phyloP scores from a whole-genome alignment of 2,329 filamentous ascomycete species.

The Ramichloridium luteum region DNA sequence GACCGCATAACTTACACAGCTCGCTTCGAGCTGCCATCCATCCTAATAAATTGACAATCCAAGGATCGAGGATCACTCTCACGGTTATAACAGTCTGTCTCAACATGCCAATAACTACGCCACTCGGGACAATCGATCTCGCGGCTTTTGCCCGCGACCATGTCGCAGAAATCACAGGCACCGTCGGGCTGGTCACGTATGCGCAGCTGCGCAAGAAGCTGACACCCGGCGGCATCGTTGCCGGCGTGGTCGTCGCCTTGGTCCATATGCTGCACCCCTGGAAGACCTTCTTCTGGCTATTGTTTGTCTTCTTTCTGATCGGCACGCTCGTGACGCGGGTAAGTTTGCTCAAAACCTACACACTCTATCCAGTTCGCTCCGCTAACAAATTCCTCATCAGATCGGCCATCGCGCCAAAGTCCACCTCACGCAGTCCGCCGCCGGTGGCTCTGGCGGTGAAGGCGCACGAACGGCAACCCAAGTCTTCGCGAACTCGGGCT shows the following conservation, averaged over 20 bases:
- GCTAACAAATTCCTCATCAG: constrained; percentile 31
- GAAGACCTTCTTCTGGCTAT: constrained; percentile 75
- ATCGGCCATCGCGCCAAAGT: constrained; percentile 82
- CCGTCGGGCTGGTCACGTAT: constrained; percentile 33
- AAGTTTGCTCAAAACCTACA: constrained; percentile 12
- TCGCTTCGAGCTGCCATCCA: too few relatives aligned
- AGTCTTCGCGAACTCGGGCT: constrained; percentile 77
- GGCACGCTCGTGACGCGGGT: constrained; percentile 78
- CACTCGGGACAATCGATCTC: constrained; percentile 15
- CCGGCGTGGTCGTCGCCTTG: constrained; percentile 59
- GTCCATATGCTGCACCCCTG: constrained; percentile 87
- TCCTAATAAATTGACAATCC: too few relatives aligned
- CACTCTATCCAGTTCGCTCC: not conserved
- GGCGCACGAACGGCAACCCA: constrained; percentile 74
- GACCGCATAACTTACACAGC: too few relatives aligned
- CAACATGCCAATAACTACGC: constrained; percentile 1
- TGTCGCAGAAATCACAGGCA: constrained; percentile 20
- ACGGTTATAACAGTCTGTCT: constrained; percentile 2
- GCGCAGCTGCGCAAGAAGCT: constrained; percentile 43
- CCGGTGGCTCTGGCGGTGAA: constrained; percentile 63
- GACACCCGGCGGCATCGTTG: constrained; percentile 61
- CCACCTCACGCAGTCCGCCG: constrained; percentile 63
- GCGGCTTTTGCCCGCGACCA: constrained; percentile 14
- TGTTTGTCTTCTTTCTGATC: constrained; percentile 75
- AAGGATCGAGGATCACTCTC: too few relatives aligned